Evolutionary conservation across 495 filamentous ascomycete species (phyloP).

Genomic region (Talaromyces borbonicus): DNA sequence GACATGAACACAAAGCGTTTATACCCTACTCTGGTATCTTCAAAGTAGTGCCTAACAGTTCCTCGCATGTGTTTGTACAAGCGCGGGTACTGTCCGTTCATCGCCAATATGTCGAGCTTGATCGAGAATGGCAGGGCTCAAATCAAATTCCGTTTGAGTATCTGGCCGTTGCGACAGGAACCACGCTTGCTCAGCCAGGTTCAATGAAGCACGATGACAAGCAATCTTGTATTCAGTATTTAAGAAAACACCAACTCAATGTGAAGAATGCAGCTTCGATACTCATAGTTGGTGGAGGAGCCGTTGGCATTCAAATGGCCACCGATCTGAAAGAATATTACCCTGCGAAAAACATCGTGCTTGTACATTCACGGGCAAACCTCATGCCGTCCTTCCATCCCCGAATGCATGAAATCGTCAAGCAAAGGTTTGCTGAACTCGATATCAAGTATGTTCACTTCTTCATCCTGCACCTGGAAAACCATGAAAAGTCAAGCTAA

Average conservation of each 20-base stretch:
- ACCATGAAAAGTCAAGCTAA: not conserved
- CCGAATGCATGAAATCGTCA: conserved; percentile 37
- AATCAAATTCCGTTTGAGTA: conserved; percentile 36
- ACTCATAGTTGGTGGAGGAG: conserved; percentile 50
- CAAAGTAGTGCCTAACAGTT: conserved; percentile 18
- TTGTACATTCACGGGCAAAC: conserved; percentile 46
- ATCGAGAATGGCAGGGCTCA: conserved; percentile 37
- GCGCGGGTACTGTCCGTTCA: conserved; percentile 35
- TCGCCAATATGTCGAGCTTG: conserved; percentile 27
- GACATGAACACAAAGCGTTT: conserved; percentile 47
- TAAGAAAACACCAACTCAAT: conserved; percentile 28
- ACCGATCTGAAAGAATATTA: conserved; percentile 49
- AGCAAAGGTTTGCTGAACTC: conserved; percentile 29
- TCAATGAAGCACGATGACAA: conserved; percentile 40
- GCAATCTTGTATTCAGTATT: conserved; percentile 25
- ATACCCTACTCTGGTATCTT: conserved; percentile 40
- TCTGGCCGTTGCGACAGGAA: conserved; percentile 39
- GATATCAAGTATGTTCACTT: conserved; percentile 18
- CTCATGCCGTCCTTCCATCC: conserved; percentile 45
- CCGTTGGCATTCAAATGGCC: conserved; percentile 52
- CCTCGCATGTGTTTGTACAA: conserved; percentile 28
- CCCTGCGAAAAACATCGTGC: conserved; percentile 45
- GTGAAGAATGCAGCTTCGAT: conserved; percentile 32
- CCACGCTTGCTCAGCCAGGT: conserved; percentile 33
- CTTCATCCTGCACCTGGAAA: not conserved